Conservation (phyloP, 106 monocot species). For the Triglochin maritima region DNA sequence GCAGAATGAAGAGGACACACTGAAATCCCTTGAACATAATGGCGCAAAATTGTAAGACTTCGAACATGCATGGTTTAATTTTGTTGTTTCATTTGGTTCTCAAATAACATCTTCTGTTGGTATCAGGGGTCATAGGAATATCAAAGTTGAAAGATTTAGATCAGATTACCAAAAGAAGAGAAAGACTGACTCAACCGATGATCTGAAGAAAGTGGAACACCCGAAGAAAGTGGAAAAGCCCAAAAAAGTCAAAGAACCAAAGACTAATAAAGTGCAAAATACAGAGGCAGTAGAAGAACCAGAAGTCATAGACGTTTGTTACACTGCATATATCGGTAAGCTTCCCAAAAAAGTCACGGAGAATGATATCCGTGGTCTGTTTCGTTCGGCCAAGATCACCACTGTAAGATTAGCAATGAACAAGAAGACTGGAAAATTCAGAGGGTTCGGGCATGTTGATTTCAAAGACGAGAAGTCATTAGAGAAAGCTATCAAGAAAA, state of each 20-base stretch:
- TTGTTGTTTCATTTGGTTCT: background rate
- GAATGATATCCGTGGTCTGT: conserved; percentile 37
- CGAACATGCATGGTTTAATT: background rate
- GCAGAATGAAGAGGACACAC: background rate
- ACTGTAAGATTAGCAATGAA: conserved; percentile 46
- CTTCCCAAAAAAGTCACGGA: conserved; percentile 51
- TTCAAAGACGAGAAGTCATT: conserved; percentile 41
- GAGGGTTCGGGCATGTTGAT: conserved; percentile 58
- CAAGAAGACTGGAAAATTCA: conserved; percentile 39
- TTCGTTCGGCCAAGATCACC: conserved; percentile 31
- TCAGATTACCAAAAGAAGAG: conserved; percentile 33
- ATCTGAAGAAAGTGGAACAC: conserved; percentile 44
- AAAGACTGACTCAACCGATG: conserved; percentile 33
- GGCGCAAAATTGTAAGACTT: conserved; percentile 5
- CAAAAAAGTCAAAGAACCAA: too few relatives aligned
- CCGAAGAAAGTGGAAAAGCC: too few relatives aligned
- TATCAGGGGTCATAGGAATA: conserved; percentile 47
- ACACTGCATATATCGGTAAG: conserved; percentile 58
- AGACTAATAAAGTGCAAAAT: too few relatives aligned
- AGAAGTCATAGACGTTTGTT: background rate
- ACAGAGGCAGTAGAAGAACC: too few relatives aligned
- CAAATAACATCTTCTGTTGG: background rate
- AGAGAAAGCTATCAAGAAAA: too few relatives aligned
- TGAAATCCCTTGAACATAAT: conserved; percentile 3
- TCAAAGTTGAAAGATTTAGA: conserved; percentile 57